A percentile compares a stretch with the other conserved stretches of the same genome.
These are phyloP conservation scores for Crithidia acanthocephali DNA, from an alignment of 208 protist species.

Conservation along the genomic window DNA sequence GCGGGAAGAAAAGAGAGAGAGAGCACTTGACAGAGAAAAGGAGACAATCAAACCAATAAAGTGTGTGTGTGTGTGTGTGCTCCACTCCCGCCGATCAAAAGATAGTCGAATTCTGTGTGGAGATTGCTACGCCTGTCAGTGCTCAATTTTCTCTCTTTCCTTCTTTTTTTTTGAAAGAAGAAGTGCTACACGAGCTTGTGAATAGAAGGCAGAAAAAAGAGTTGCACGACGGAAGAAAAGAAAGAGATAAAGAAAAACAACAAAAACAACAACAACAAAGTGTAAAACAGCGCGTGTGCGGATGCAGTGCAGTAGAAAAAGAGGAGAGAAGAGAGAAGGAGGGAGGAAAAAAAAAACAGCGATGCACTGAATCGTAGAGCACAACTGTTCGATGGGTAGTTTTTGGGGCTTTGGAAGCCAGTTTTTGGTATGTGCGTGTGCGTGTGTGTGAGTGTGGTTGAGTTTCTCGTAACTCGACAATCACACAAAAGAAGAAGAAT, in stretches of 20 bases:
- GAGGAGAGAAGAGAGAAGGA: no score
- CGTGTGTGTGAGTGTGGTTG: conserved; percentile 7
- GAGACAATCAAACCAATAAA: background rate
- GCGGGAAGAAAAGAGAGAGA: background rate
- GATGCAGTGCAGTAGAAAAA: no score
- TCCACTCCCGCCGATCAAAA: background rate
- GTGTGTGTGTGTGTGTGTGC: background rate
- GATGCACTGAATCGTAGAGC: no score
- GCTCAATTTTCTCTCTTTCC: no score
- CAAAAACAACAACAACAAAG: background rate
- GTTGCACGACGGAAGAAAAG: background rate
- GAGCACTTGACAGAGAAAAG: background rate
- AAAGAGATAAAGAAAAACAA: conserved; percentile 12
- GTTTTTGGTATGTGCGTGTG: conserved; percentile 2
- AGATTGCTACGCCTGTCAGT: no score
- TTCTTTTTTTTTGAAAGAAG: background rate
- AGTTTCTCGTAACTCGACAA: background rate
- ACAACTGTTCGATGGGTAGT: no score
- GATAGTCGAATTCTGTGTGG: no score
- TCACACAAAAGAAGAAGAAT: no score
- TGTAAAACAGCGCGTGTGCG: no score
- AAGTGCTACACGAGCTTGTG: background rate
- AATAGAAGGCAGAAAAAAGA: background rate
- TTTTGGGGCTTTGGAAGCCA: no score
- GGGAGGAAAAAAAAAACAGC: no score